Conservation (phyloP, 768 basidiomycete genomes). For the Infundibulicybe gibba region DNA sequence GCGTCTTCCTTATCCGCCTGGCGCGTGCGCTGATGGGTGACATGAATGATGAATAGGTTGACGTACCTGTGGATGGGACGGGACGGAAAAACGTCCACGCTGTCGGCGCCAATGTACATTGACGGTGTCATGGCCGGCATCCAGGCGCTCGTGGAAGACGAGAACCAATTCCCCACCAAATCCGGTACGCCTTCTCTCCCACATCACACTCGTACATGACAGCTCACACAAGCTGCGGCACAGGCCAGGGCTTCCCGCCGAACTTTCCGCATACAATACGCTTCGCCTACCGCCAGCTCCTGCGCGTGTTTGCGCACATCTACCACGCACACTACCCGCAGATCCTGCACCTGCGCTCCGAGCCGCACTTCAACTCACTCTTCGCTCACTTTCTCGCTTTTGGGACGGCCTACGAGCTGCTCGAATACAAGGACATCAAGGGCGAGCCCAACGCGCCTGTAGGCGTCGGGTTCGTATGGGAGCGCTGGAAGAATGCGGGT, state of each 20-base stretch:
- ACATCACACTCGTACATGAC: not conserved
- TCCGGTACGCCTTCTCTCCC: conserved; percentile 54
- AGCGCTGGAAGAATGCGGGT: conserved; percentile 89
- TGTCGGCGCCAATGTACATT: conserved; percentile 94
- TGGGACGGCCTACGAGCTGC: conserved; percentile 87
- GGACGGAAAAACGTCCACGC: conserved; percentile 79
- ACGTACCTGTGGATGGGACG: conserved; percentile 96
- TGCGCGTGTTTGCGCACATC: conserved; percentile 96
- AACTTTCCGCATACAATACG: conserved; percentile 88
- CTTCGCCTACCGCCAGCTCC: conserved; percentile 94
- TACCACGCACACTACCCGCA: conserved; percentile 93
- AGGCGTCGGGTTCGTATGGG: conserved; percentile 78
- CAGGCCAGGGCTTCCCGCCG: conserved; percentile 84
- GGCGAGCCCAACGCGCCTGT: conserved; percentile 59
- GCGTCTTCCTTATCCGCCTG: no score
- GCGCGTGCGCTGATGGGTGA: no score
- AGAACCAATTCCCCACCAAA: conserved; percentile 92
- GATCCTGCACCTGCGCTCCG: conserved; percentile 88
- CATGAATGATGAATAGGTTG: conserved; percentile 65
- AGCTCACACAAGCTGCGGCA: conserved; percentile 1
- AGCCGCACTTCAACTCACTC: conserved; percentile 94
- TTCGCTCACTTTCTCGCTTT: conserved; percentile 98
- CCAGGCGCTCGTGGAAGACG: conserved; percentile 92
- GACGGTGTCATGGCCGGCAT: conserved; percentile 98
- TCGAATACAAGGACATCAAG: conserved; percentile 86